Evolutionary conservation across 2,329 filamentous ascomycete species (phyloP), one percentile per base, ranked within the genome.

Genomic region (Stagonosporopsis cucurbitacearum): DNA sequence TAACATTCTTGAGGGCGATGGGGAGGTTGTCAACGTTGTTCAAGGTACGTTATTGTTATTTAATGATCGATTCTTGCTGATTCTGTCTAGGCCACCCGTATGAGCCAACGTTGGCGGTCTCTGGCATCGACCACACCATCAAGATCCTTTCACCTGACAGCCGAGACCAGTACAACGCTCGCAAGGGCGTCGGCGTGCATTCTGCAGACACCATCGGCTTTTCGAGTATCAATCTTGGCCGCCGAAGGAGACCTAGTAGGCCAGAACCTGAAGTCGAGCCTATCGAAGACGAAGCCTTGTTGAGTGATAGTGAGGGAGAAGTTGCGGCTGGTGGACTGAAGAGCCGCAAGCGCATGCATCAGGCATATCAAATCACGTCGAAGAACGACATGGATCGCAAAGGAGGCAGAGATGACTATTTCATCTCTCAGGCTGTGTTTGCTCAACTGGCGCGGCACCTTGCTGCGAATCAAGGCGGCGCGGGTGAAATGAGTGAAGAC

Each of bases 21-120:
- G 84, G 22, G 87, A 89, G 59, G 84, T 88, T n/a, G 87, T 89
- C 53, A 89, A 89, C 64, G 87, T 89, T 15, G 78, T 88, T 13
- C 85, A 88, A 79, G 84, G 84, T 82, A 69, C 44, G 71, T 50
- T 6, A 11, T 12, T 25, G 35, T n/a, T 3, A 17, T 4, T 37
- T 2, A 4, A 4, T 4, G 19, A 13, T 4, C 2, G 2, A 35
- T 1, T 26, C 6, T 25, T 15, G 17, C 41, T 56, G 20, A 56
- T 17, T 19, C 3, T 15, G 71, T 41, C 4, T 15, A 83, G 84
- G 84, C 2, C 87, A 89, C 68, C 87, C 87, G 1, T 88, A 87
- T 63, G 87, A 89, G 68, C 85, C 86, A 1, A 84, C 85, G 58
- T 78, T 89, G 53, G 87, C 87, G 2, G 85, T 85, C 26, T 86